Conservation (phyloP, 495 filamentous ascomycete genomes). For the Podospora sp. region DNA sequence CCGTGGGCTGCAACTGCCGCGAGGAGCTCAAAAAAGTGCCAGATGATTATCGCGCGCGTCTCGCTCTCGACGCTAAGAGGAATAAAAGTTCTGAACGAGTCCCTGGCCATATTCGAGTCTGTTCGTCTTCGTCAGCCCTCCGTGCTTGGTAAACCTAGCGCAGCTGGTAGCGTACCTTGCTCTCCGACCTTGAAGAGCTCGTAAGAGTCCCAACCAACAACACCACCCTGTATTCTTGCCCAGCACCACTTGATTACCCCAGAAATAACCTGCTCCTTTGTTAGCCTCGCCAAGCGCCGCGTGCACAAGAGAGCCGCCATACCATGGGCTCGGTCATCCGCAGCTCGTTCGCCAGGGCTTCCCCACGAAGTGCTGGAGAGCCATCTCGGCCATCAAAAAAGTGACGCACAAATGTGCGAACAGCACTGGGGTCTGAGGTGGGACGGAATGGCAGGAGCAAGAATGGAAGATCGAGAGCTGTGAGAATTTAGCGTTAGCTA, state of each 20-base stretch:
- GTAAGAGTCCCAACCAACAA: slow-evolving; percentile 97
- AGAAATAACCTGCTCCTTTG: slow-evolving; percentile 70
- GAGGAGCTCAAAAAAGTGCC: slow-evolving; percentile 94
- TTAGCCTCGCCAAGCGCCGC: slow-evolving; percentile 21
- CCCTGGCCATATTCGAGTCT: slow-evolving; percentile 91
- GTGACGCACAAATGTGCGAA: slow-evolving; percentile 89
- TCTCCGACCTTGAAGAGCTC: slow-evolving; percentile 95
- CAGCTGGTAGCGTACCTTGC: slow-evolving; percentile 62
- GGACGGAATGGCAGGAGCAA: slow-evolving; percentile 95
- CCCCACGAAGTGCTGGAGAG: slow-evolving; percentile 59
- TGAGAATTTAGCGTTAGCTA: slow-evolving; percentile 40
- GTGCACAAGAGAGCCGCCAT: slow-evolving; percentile 29
- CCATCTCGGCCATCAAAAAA: slow-evolving; percentile 75
- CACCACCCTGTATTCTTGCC: slow-evolving; percentile 87
- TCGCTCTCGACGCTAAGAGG: slow-evolving; percentile 91
- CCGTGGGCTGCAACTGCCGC: slow-evolving; percentile 78
- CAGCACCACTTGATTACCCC: slow-evolving; percentile 99
- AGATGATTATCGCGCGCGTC: slow-evolving; percentile 83
- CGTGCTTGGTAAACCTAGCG: background rate
- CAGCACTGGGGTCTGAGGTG: slow-evolving; percentile 84
- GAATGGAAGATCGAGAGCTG: slow-evolving; percentile 88
- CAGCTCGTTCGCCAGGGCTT: slow-evolving; percentile 79
- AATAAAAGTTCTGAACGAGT: slow-evolving; percentile 95
- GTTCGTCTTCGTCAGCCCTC: slow-evolving; percentile 21
- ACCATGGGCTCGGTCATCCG: slow-evolving; percentile 95